phyloP scores from a whole-genome alignment of 208 protist genomes.

The Acanthamoeba sp. region DNA sequence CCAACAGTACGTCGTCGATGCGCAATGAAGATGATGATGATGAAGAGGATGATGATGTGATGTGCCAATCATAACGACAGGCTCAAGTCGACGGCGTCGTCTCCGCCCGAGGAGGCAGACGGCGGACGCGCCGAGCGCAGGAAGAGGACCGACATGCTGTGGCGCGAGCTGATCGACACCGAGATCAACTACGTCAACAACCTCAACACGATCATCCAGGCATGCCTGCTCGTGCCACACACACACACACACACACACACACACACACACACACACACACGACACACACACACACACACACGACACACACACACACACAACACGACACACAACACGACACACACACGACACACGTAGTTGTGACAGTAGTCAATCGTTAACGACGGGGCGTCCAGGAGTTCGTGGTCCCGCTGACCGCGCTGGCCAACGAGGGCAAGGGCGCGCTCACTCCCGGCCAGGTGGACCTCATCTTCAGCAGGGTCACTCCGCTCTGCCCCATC shows the following conservation, averaged over 20 bases:
- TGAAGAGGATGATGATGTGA: neutral
- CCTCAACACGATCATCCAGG: constrained; percentile 40
- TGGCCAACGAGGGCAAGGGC: neutral
- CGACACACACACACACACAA: no score
- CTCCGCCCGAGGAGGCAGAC: neutral
- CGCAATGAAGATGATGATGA: no score
- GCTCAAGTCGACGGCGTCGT: neutral
- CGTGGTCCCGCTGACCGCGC: neutral
- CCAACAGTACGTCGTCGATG: neutral
- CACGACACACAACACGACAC: neutral
- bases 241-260: no score
- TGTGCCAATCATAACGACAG: neutral
- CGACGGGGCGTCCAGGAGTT: neutral
- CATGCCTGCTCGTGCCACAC: no score
- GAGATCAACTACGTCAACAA: constrained; percentile 36
- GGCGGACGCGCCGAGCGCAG: neutral
- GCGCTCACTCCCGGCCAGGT: neutral
- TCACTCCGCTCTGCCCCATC: neutral
- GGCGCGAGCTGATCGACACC: constrained; percentile 21
- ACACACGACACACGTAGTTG: no score
- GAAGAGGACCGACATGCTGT: constrained; percentile 23
- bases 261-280: no score
- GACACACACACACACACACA: no score
- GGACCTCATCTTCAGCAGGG: constrained; percentile 13
- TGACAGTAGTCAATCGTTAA: no score